Evolutionary conservation across 257 asterid species (phyloP), one percentile per base, ranked within the genome.

Genomic region (Lantana camara): DNA sequence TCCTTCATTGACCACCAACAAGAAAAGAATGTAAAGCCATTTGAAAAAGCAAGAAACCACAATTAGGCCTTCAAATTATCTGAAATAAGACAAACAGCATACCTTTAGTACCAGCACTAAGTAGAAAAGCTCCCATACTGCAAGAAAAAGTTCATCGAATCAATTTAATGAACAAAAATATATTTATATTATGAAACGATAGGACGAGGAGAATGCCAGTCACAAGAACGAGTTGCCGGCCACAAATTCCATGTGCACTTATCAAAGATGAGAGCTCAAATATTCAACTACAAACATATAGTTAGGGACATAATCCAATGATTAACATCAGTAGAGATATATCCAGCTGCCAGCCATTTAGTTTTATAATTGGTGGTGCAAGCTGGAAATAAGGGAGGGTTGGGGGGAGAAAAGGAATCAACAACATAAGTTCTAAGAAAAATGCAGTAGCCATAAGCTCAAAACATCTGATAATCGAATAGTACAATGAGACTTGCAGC

Each of bases 51-150:
- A 63, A 44, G 57, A 63, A 29, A 20, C 49, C 1, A 29, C 9
- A 0, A 70, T 11, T 46, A 48, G 56, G 52, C 49, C 41, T 47
- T 41, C 57, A 67, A 47, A 57, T 16, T 50, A 44, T 54, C 46
- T 49, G 20, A 62, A 70, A 53, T 30, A 17, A 54, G 45, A 42
- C 27, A 15, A 69, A 55, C 13, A 5, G 15, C 2, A 68, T 70
- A 89, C 98, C 98, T 91, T 89, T 89, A 59, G 98, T 86, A 59
- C 98, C 98, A 42, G 83, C 96, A 67, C 95, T 81, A 30, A 89
- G 76, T 59, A 91, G 80, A 73, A 91, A 91, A 78, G 98, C 96
- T 64, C 96, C 98, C 98, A 91, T 91, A 42, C 96, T 89, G 90
- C 79, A 75, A 35, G 56, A 16, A 51, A 5, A 22, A 59, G 15